A percentile compares a stretch with the other conserved stretches of the same genome.
Conservation (phyloP, 495 filamentous ascomycete species). For the Trichoderma orchidacearum region DNA sequence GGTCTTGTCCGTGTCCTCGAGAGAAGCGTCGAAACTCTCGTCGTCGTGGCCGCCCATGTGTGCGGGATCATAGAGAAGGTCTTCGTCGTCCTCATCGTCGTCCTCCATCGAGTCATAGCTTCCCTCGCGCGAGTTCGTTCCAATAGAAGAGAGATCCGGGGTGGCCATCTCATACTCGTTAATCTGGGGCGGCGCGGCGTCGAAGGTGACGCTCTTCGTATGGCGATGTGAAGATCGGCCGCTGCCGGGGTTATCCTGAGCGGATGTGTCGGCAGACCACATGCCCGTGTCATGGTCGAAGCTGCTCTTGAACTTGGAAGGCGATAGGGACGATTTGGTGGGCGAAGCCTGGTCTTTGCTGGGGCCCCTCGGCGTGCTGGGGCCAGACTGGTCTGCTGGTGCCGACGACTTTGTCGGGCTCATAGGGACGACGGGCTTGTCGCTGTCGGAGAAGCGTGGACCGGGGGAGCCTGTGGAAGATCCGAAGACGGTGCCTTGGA, state of each 20-base stretch:
- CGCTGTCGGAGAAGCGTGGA: conserved; percentile 31
- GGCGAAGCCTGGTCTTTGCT: conserved; percentile 67
- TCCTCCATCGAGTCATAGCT: conserved; percentile 72
- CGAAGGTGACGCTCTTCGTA: conserved; percentile 92
- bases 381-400: conserved; percentile 12
- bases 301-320: conserved; percentile 54
- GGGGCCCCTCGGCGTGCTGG: conserved; percentile 35
- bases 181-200: conserved; percentile 81
- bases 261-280: conserved; percentile 53
- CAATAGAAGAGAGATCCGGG: conserved; percentile 79
- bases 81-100: conserved; percentile 59
- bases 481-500: conserved; percentile 50
- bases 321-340: conserved; percentile 70
- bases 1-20: conserved; percentile 93
- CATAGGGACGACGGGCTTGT: conserved; percentile 30
- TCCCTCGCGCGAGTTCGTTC: conserved; percentile 74
- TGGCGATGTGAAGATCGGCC: conserved; percentile 58
- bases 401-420: conserved; percentile 17
- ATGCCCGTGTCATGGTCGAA: conserved; percentile 58
- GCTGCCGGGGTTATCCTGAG: conserved; percentile 36
- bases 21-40: conserved; percentile 84
- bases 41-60: conserved; percentile 57
- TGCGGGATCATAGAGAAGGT: conserved; percentile 57
- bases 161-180: conserved; percentile 98
- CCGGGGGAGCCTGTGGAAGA: conserved; percentile 32